A percentile compares a stretch with the other conserved stretches of the same genome.
Evolutionary conservation across 176 grass and related monocot genomes (phyloP).

Genomic region (Oryza nivara): DNA sequence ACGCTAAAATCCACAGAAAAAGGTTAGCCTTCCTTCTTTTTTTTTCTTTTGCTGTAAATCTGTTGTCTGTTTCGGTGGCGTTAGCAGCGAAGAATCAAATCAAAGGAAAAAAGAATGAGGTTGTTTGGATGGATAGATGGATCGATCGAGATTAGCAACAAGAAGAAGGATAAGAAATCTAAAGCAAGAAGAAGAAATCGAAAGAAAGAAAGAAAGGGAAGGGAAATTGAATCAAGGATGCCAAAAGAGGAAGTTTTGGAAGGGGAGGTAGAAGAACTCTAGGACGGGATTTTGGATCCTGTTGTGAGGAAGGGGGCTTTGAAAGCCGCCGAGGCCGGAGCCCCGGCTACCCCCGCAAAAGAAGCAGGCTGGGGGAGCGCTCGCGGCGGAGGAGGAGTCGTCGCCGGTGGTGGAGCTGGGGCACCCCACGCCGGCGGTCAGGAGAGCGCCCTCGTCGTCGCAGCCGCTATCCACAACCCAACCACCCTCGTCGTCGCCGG

Average conservation of each 20-base stretch:
- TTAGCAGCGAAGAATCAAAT: slow-evolving; percentile 36
- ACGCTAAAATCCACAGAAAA: slow-evolving; percentile 43
- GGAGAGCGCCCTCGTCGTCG: slow-evolving; percentile 20
- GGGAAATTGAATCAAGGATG: not conserved
- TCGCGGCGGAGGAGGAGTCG: slow-evolving; percentile 51
- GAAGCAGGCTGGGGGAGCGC: slow-evolving; percentile 60
- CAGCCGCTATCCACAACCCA: not conserved
- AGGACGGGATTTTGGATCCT: slow-evolving; percentile 77
- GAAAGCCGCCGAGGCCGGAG: slow-evolving; percentile 99
- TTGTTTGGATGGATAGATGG: not conserved
- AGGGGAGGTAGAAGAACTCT: slow-evolving; percentile 67
- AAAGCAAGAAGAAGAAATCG: not conserved
- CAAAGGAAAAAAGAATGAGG: not conserved
- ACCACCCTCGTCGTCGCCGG: not conserved
- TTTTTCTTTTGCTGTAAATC: slow-evolving; percentile 24
- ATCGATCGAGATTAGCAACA: not conserved
- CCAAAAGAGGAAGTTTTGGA: slow-evolving; percentile 72
- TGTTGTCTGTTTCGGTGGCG: not conserved
- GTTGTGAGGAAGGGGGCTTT: slow-evolving; percentile 92
- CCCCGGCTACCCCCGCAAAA: slow-evolving; percentile 99
- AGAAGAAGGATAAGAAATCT: not conserved
- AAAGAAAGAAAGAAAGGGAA: not conserved
- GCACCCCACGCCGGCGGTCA: slow-evolving; percentile 89
- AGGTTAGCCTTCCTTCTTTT: slow-evolving; percentile 30
- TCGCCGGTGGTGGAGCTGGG: slow-evolving; percentile 59